Evolutionary conservation across 2,329 filamentous ascomycete species (phyloP).

Genomic region (Phyllosticta citriasiana): DNA sequence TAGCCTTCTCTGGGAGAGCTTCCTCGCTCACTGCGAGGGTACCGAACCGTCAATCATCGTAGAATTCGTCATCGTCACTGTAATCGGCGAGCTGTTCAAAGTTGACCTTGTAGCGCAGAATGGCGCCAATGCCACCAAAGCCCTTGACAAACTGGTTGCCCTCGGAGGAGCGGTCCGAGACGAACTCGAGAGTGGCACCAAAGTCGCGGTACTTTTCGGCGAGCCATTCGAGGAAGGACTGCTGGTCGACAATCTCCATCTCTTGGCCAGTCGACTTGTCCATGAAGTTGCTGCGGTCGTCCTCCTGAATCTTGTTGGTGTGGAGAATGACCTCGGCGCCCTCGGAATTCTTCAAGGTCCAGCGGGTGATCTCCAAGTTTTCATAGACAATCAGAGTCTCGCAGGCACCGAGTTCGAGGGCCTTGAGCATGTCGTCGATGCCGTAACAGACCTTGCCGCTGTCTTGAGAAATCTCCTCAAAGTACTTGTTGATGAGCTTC

Average conservation of each 20-base stretch:
- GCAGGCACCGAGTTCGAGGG: conserved; percentile 86
- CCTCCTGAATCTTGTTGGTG: conserved; percentile 78
- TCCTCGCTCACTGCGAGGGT: conserved; percentile 84
- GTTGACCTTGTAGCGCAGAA: conserved; percentile 99
- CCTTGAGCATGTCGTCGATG: conserved; percentile 95
- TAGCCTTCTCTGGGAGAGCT: conserved; percentile 53
- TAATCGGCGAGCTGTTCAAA: conserved; percentile 96
- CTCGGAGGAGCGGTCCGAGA: conserved; percentile 93
- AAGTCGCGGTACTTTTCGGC: conserved; percentile 98
- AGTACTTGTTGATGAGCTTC: conserved; percentile 98
- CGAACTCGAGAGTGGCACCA: conserved; percentile 89
- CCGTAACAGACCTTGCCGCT: conserved; percentile 96
- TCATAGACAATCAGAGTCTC: conserved; percentile 95
- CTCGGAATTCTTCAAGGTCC: conserved; percentile 70
- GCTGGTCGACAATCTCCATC: conserved; percentile 85
- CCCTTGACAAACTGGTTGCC: conserved; percentile 99
- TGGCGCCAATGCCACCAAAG: conserved; percentile 94
- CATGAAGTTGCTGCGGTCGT: conserved; percentile 73
- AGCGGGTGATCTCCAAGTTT: conserved; percentile 91
- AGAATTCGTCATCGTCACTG: conserved; percentile 73
- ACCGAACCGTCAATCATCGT: conserved; percentile 87
- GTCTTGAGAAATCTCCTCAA: conserved; percentile 97
- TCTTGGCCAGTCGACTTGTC: conserved; percentile 94
- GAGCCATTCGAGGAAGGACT: conserved; percentile 98
- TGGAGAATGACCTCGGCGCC: conserved; percentile 68